Percentiles rank a stretch among this genome's conserved stretches.
phyloP scores from a whole-genome alignment of 2,329 filamentous ascomycete species.

The Talaromyces sp. region DNA sequence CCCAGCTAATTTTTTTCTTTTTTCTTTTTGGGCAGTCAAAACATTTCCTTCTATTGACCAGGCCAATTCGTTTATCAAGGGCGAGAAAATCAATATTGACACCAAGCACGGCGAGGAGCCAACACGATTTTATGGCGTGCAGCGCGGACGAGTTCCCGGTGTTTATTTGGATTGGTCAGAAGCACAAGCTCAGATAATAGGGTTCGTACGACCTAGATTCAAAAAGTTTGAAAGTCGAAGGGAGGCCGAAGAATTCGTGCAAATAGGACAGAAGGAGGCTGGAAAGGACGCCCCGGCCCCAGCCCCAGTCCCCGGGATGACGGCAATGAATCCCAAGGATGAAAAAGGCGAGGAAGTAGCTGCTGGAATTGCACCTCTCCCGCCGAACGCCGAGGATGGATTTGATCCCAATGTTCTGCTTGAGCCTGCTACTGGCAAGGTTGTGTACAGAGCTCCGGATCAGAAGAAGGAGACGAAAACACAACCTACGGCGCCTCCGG shows the following conservation, averaged over 20 bases:
- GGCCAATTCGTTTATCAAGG: constrained; percentile 71
- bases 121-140: constrained; percentile 58
- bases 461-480: constrained; percentile 47
- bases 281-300: constrained; percentile 13
- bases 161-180: constrained; percentile 65
- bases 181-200: constrained; percentile 68
- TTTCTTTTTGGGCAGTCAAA: constrained; percentile 56
- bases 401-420: constrained; percentile 58
- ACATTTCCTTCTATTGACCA: constrained; percentile 70
- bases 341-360: constrained; percentile 43
- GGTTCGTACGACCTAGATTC: constrained; percentile 59
- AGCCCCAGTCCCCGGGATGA: constrained; percentile 34
- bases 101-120: constrained; percentile 23
- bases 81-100: constrained; percentile 44
- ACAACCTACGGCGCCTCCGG: constrained; percentile 39
- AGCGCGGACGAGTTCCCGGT: constrained; percentile 54
- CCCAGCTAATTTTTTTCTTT: not conserved
- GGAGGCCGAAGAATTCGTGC: constrained; percentile 76
- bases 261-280: constrained; percentile 27
- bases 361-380: constrained; percentile 53
- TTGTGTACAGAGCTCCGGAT: constrained; percentile 52
- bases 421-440: constrained; percentile 49
- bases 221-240: constrained; percentile 63
- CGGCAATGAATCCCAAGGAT: constrained; percentile 37
- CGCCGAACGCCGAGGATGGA: constrained; percentile 54